Base-by-base conservation (phyloP, 176 grass and related monocot genomes). In the Lolium perenne region DNA sequence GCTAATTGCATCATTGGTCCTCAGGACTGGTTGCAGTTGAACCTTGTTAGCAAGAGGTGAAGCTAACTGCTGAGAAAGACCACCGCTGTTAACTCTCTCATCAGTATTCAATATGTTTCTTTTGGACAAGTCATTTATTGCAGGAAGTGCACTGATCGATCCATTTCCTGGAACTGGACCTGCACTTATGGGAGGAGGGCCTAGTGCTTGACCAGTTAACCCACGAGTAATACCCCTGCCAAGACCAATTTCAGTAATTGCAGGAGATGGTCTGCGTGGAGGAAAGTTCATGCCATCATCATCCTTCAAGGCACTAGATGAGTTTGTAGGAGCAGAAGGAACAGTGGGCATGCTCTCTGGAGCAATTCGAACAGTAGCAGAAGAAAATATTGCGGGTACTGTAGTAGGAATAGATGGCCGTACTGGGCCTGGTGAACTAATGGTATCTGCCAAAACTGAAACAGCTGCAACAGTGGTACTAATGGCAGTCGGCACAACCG, bases 211-310 rank as follows among this genome's bases (percentile, higher is more conserved):
- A 74, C 85, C 90, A 70, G 88, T 84, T 86, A 90, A 85, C 58
- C 94, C 94, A 80, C 91, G 86, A 57, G 74, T 46, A 74, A 91
- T 85, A 69, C 91, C 94, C 75, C 87, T 95, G 54, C 88, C 94
- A 80, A 87, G 78, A 71, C 84, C 84, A 80, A 87, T 72, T 87
- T 95, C 94, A 23, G 84, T 86, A 67, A 96, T 86, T 38, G 89
- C 90, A 78, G 97, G 97, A 83, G 94, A 98, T 71, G 91, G 69
- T 77, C 91, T 88, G 14, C 86, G 89, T 10, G 77, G 90, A 82
- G 94, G 90, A 74, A 96, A 87, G 69, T 45, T 92, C 91, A 88
- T 90, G 60, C 55, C 86, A 70, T 94, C 97, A 82, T 99, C 97
- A 78, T 99, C 97, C 87, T 94, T 99, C 70, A 81, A 68, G 21